phyloP scores from a whole-genome alignment of 2,329 filamentous ascomycete species.

The Claviceps quebecensis region DNA sequence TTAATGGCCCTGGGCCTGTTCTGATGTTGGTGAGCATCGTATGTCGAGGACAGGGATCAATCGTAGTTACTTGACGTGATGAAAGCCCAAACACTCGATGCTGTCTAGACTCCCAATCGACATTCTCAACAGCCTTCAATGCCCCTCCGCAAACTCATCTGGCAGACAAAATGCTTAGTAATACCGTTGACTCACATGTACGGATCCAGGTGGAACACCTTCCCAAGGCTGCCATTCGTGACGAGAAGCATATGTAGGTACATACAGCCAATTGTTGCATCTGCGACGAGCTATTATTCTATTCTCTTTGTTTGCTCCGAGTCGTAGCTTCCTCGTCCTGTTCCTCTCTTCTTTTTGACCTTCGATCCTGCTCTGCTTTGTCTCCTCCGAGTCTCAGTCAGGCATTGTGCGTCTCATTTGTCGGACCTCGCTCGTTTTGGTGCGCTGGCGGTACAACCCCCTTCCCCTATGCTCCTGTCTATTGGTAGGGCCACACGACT shows the following conservation, averaged over 20 bases:
- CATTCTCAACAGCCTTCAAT: too few species aligned
- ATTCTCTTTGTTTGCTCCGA: not conserved
- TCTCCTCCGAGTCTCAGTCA: not conserved
- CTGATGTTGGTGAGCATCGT: too few species aligned
- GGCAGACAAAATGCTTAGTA: not conserved
- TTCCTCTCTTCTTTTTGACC: not conserved
- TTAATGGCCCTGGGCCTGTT: too few species aligned
- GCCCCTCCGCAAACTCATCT: not conserved
- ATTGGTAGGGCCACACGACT: slow-evolving; percentile 3
- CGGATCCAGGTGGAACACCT: slow-evolving; percentile 7
- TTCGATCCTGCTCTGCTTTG: not conserved
- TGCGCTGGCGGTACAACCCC: not conserved
- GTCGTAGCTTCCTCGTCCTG: not conserved
- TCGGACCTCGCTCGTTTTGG: slow-evolving; percentile 1
- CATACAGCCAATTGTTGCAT: not conserved
- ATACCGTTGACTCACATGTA: not conserved
- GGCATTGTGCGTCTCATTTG: not conserved
- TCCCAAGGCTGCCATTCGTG: slow-evolving; percentile 17
- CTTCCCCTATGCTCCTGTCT: not conserved
- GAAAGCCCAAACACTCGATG: too few species aligned
- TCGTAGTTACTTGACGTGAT: too few species aligned
- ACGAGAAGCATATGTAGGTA: slow-evolving; percentile 8
- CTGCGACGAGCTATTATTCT: slow-evolving; percentile 1
- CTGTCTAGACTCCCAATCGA: too few species aligned
- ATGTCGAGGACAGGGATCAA: too few species aligned